Percentiles rank a stretch among this genome's conserved stretches.
These are phyloP conservation scores for Pueraria montana DNA, from an alignment of 306 rosid genomes.

Conservation along the genomic window DNA sequence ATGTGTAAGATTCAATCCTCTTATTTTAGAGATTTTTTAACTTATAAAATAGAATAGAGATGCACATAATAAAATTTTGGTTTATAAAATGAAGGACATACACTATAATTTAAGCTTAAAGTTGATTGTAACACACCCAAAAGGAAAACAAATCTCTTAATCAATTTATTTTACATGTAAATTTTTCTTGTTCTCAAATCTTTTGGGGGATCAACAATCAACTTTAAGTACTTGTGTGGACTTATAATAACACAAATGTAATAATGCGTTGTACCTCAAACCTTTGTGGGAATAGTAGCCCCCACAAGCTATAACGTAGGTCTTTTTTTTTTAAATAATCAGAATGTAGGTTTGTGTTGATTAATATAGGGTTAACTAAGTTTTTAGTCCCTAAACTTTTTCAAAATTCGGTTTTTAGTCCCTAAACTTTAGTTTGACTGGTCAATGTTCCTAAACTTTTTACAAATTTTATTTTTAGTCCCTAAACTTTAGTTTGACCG, in stretches of 20 bases:
- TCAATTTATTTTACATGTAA: not conserved
- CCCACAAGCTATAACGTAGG: not conserved
- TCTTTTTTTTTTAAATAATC: no score
- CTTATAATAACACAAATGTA: no score
- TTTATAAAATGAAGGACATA: not conserved
- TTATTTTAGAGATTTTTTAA: not conserved
- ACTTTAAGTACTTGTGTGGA: not conserved
- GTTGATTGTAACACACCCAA: not conserved
- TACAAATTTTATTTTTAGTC: no score
- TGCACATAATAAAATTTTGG: not conserved
- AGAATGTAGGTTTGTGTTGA: no score
- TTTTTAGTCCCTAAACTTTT: no score
- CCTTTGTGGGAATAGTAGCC: not conserved
- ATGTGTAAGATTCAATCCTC: not conserved
- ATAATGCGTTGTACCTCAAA: not conserved
- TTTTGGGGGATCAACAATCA: not conserved
- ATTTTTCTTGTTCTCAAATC: not conserved
- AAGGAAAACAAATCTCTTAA: not conserved
- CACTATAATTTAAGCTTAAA: not conserved
- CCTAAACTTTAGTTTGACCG: no score
- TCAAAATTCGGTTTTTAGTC: no score
- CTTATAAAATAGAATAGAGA: not conserved
- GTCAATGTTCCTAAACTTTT: no score
- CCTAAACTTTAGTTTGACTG: no score
- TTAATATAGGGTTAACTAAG: no score